phyloP scores from a whole-genome alignment of 192 early-diverging fungal species.

The Coemansia sp. region DNA sequence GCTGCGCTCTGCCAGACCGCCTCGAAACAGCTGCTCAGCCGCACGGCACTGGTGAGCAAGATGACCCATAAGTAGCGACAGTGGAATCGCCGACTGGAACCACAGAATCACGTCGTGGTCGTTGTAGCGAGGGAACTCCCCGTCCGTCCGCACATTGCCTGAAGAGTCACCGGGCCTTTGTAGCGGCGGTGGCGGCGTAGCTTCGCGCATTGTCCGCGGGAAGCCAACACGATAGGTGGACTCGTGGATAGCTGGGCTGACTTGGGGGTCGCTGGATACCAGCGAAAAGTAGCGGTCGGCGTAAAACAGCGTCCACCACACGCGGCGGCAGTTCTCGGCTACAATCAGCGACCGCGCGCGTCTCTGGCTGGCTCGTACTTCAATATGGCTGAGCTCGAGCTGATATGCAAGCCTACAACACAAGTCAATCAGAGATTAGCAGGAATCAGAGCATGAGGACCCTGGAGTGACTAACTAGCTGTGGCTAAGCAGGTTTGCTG shows the following conservation, averaged over 20 bases:
- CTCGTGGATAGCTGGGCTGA: slow-evolving; percentile 48
- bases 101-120: slow-evolving; percentile 56
- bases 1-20: slow-evolving; percentile 44
- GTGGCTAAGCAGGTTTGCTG: neutral
- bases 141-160: slow-evolving; percentile 4
- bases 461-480: neutral
- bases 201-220: slow-evolving; percentile 52
- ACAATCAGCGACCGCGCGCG: slow-evolving; percentile 54
- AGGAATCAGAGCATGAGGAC: neutral
- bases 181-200: slow-evolving; percentile 39
- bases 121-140: slow-evolving; percentile 50
- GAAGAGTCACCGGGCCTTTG: neutral
- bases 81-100: slow-evolving; percentile 54
- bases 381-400: slow-evolving; percentile 53
- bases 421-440: neutral
- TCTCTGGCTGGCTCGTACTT: slow-evolving; percentile 51
- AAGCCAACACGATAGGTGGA: slow-evolving; percentile 51
- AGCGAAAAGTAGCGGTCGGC: slow-evolving; percentile 54
- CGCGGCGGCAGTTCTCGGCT: slow-evolving; percentile 54
- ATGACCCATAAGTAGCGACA: slow-evolving; percentile 54
- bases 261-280: slow-evolving; percentile 44
- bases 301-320: slow-evolving; percentile 56
- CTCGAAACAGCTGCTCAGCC: slow-evolving; percentile 50
- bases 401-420: slow-evolving; percentile 44
- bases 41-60: slow-evolving; percentile 47